Evolutionary conservation across 139 green algal genomes (phyloP), one percentile per base, ranked within the genome.

Genomic region (Ettlia oleoabundans): DNA sequence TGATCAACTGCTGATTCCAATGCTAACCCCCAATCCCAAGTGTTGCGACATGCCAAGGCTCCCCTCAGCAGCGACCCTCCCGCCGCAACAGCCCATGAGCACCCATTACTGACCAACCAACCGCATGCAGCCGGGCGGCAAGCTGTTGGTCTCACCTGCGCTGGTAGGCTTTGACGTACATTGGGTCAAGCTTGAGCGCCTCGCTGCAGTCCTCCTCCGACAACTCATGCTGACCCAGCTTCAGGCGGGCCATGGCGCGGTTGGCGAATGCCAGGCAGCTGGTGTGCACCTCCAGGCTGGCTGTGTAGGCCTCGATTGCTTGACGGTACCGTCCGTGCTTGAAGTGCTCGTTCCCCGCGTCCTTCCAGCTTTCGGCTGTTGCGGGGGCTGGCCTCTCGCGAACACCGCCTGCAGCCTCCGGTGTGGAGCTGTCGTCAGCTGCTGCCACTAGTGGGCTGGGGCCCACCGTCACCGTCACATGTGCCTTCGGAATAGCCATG

Each of bases 341-440:
- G 73, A 95, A 96, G n/a, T 91, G 82, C 19, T 87, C 87, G 65
- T 96, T 96, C 63, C 93, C 93, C 15, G 84, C 86, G 1, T 87
- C 70, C 43, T 87, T 87, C 89, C 89, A 94, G 21, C 64, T 88
- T 19, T 92, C 88, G 53, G 90, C 82, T 19, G 69, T 89, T 22
- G 74, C 75, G 67, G 80, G 84, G 26, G 68, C 58, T 68, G 21
- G 52, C 82, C 22, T n/a, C n/a, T n/a, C n/a, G n/a, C n/a, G n/a
- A n/a, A n/a, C n/a, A n/a, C n/a, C n/a, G n/a, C n/a, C 0, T 65
- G 84, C 69, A 88, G 79, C 38, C 71, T n/a, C n/a, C 28, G 35
- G 35, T 24, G 22, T 40, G 9, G 37, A 32, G 30, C 35, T 43
- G 35, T 28, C 55, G 10, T 41, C 53, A 6, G 53, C 5, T 10